These are phyloP conservation scores for Rhynchosporium graminicola DNA, from an alignment of 2,329 filamentous ascomycete species.

Conservation along the genomic window DNA sequence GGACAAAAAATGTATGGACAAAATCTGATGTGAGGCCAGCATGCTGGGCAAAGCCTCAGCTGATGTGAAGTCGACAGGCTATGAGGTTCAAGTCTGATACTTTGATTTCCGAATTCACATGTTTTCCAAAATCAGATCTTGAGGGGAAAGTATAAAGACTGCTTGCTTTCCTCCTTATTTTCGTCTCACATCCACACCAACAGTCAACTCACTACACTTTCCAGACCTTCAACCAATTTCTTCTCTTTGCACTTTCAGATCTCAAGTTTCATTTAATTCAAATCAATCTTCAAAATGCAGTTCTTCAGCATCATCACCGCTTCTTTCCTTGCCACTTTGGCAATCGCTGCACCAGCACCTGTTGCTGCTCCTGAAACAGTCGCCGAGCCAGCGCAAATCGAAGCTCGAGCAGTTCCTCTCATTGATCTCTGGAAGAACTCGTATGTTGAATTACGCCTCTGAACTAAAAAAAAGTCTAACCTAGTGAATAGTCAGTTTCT, in stretches of 20 bases:
- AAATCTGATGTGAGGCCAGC: too few relatives aligned
- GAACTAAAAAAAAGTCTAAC: background rate
- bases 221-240: background rate
- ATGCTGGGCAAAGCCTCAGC: too few relatives aligned
- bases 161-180: background rate
- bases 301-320: conserved; percentile 19
- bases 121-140: too few relatives aligned
- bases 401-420: background rate
- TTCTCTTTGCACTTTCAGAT: background rate
- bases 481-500: conserved; percentile 14
- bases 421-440: conserved; percentile 18
- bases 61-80: too few relatives aligned
- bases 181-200: conserved; percentile 3
- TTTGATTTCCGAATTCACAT: too few relatives aligned
- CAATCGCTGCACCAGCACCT: conserved; percentile 14
- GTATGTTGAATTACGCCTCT: background rate
- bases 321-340: conserved; percentile 21
- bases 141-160: background rate
- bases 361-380: conserved; percentile 2
- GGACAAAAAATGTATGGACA: too few relatives aligned
- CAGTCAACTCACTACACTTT: background rate
- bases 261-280: background rate
- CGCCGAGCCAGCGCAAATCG: conserved; percentile 2
- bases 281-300: conserved; percentile 12
- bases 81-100: too few relatives aligned